Percentiles rank a stretch among this genome's conserved stretches.
These are phyloP conservation scores for Falciphora oryzae DNA, from an alignment of 2,329 filamentous ascomycete genomes.

Conservation along the genomic window DNA sequence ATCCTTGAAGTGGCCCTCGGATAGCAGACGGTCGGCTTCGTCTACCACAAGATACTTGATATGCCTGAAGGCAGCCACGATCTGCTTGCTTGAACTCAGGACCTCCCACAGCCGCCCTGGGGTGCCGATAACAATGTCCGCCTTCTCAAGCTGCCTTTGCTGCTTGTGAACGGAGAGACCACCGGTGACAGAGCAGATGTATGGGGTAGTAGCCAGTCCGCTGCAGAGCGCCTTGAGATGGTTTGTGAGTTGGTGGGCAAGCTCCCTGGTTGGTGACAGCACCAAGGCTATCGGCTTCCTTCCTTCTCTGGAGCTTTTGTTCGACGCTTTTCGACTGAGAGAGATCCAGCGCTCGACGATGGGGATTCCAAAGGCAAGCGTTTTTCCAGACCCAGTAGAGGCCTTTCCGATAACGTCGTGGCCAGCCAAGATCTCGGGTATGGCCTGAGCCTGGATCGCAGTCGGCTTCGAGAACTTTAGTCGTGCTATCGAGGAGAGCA, in stretches of 20 bases:
- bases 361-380: constrained; percentile 87
- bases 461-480: constrained; percentile 79
- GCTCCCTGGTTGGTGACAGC: constrained; percentile 83
- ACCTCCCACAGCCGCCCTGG: constrained; percentile 94
- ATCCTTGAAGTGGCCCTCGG: constrained; percentile 93
- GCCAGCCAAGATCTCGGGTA: constrained; percentile 75
- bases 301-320: constrained; percentile 25
- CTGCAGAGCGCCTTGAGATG: constrained; percentile 74
- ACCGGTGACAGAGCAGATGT: constrained; percentile 85
- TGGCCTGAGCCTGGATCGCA: constrained; percentile 69
- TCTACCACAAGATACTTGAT: constrained; percentile 85
- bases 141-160: constrained; percentile 72
- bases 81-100: constrained; percentile 65
- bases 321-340: constrained; percentile 6
- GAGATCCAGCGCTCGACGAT: constrained; percentile 78
- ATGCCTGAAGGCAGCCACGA: constrained; percentile 64
- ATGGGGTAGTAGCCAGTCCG: constrained; percentile 53
- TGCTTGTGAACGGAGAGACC: constrained; percentile 95
- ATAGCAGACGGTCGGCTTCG: constrained; percentile 87
- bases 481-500: constrained; percentile 68
- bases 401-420: constrained; percentile 95
- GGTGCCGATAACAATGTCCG: constrained; percentile 89
- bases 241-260: constrained; percentile 84
- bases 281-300: constrained; percentile 65
- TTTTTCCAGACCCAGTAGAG: constrained; percentile 94